Base-by-base conservation (phyloP, 2,329 filamentous ascomycete genomes). In the Domatiomyces globalis region DNA sequence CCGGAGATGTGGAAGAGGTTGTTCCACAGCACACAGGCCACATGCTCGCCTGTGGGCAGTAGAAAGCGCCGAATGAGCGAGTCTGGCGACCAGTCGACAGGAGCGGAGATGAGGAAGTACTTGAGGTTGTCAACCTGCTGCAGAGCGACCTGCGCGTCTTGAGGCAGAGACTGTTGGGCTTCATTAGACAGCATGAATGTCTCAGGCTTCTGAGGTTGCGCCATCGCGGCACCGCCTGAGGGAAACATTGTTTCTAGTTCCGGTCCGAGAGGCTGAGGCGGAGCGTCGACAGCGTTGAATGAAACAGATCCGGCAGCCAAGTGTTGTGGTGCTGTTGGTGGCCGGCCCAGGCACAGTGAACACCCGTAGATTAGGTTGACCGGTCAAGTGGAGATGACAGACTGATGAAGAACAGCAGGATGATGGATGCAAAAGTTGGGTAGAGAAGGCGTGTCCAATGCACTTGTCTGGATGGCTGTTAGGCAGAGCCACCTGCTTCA, bases 1-100 rank as follows among this genome's bases (percentile, higher is more conserved):
- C 92, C 92, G 22, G 92, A 96, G 65, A 98, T 94, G 77, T 98
- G 92, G 70, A 98, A 98, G 62, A 98, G 85, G 67, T 95, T 96
- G 77, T 90, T 96, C 83, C 92, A 98, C 66, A 98, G 77, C 59
- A 98, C 89, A 69, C 92, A 98, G 52, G 92, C 96, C 57, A 98
- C 89, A 66, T 98, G 96, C 79, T 98, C 92, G 69, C 92, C 92
- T 9, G 92, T 98, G 9, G 92, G 92, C 54, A 98, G 76, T 55
- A 98, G 78, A 66, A 96, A 98, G 61, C 92, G 81, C 61, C 92
- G 83, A 65, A 98, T 96, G 67, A 95, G 94, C 71, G 96, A 90
- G 65, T 96, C 90, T 48, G 84, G 83, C 62, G 87, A 85, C 92
- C 92, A 98, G 73, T 98, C 92, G 60, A 96, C 92, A 39, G 92